phyloP scores from a whole-genome alignment of 306 rosid species.

The Vigna unguiculata region DNA sequence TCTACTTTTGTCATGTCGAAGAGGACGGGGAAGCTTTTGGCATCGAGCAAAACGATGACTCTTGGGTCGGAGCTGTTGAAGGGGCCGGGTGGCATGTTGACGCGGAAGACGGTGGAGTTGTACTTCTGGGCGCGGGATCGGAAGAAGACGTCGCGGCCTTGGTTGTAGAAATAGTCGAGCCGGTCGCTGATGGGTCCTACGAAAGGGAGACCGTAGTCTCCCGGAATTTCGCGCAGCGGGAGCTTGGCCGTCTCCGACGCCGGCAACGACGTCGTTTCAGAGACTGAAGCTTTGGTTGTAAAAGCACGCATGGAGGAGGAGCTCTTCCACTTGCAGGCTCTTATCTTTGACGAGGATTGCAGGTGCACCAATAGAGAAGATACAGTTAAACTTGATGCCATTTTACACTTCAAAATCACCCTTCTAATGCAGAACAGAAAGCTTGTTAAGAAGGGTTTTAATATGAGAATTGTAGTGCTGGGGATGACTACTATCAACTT shows the following conservation, averaged over 20 bases:
- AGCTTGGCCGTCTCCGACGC: conserved; percentile 41
- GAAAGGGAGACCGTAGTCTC: conserved; percentile 74
- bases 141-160: conserved; percentile 75
- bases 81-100: conserved; percentile 95
- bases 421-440: too few species aligned
- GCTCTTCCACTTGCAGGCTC: background rate
- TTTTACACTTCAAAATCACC: background rate
- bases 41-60: conserved; percentile 84
- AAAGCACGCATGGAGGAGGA: conserved; percentile 12
- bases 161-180: conserved; percentile 74
- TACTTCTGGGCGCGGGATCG: conserved; percentile 63
- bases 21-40: conserved; percentile 77
- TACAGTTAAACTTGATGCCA: conserved; percentile 44
- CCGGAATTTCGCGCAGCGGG: conserved; percentile 73
- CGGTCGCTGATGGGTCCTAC: conserved; percentile 78
- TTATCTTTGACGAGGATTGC: conserved; percentile 25
- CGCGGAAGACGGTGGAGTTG: conserved; percentile 77
- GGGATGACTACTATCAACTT: too few species aligned
- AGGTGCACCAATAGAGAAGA: conserved; percentile 53
- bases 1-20: conserved; percentile 80
- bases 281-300: conserved; percentile 49
- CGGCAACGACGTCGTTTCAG: conserved; percentile 44
- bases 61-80: conserved; percentile 59
- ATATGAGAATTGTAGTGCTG: too few species aligned
- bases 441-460: too few species aligned